Evolutionary conservation across 495 filamentous ascomycete genomes (phyloP).

Genomic region (Stereocaulon alpinum): DNA sequence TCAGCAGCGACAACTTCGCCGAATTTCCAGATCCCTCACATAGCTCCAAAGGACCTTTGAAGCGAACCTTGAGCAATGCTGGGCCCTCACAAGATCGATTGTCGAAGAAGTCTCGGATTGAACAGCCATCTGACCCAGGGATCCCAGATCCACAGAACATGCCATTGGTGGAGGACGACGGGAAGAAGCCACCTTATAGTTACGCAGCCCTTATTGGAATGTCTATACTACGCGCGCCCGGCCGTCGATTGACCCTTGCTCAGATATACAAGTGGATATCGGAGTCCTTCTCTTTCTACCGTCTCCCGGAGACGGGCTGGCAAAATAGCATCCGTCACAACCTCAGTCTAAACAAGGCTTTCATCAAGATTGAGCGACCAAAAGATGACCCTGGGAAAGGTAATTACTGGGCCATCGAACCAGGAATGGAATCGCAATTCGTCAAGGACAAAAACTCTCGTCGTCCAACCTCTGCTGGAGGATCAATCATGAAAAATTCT

Average conservation of each 20-base stretch:
- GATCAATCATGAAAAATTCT: slow-evolving; percentile 17
- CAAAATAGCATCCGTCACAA: slow-evolving; percentile 99
- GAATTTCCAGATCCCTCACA: slow-evolving; percentile 47
- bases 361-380: slow-evolving; percentile 87
- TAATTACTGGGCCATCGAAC: slow-evolving; percentile 92
- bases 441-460: slow-evolving; percentile 69
- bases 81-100: slow-evolving; percentile 62
- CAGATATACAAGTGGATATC: slow-evolving; percentile 99
- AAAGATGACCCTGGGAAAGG: slow-evolving; percentile 98
- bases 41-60: slow-evolving; percentile 49
- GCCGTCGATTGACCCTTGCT: slow-evolving; percentile 76
- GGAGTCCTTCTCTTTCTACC: slow-evolving; percentile 83
- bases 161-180: slow-evolving; percentile 74
- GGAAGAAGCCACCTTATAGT: slow-evolving; percentile 78
- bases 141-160: slow-evolving; percentile 68
- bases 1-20: slow-evolving; percentile 41
- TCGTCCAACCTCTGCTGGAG: slow-evolving; percentile 37
- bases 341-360: slow-evolving; percentile 94
- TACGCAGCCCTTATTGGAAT: slow-evolving; percentile 96
- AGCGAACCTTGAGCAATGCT: slow-evolving; percentile 61
- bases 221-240: slow-evolving; percentile 83
- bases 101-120: slow-evolving; percentile 48
- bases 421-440: slow-evolving; percentile 80
- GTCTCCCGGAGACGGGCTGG: slow-evolving; percentile 76
- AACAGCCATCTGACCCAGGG: slow-evolving; percentile 37